Evolutionary conservation across 352 stramenopile species (phyloP).

Genomic region (Phytophthora europaea): DNA sequence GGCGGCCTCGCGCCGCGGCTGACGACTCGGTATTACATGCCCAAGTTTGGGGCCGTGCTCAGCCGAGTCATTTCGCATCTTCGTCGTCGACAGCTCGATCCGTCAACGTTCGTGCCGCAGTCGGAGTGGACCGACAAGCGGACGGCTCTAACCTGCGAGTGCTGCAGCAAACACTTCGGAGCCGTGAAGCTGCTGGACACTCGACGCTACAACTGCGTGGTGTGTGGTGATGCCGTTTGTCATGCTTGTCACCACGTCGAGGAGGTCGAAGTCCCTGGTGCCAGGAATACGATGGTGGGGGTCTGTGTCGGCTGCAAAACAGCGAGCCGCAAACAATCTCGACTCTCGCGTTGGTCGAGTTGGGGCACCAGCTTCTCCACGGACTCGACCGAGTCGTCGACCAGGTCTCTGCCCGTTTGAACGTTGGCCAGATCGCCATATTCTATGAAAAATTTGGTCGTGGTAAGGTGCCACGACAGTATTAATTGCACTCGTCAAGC

Average conservation of each 20-base stretch:
- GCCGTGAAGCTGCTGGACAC: conserved; percentile 37
- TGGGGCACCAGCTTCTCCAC: conserved; percentile 30
- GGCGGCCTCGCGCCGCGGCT: conserved; percentile 44
- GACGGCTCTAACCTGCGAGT: conserved; percentile 43
- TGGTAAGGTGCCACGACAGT: background rate
- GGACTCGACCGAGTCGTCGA: conserved; percentile 30
- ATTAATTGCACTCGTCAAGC: background rate
- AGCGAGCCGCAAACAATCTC: background rate
- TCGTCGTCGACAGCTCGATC: conserved; percentile 38
- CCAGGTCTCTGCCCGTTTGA: conserved; percentile 23
- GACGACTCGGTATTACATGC: conserved; percentile 52
- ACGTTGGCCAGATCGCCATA: background rate
- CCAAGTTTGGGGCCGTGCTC: conserved; percentile 46
- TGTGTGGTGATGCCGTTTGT: conserved; percentile 65
- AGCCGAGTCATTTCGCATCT: conserved; percentile 48
- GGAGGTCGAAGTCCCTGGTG: conserved; percentile 45
- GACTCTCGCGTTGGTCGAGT: conserved; percentile 30
- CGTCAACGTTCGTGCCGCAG: conserved; percentile 39
- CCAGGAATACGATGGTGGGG: conserved; percentile 29
- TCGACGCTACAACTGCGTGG: conserved; percentile 56
- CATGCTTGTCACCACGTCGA: conserved; percentile 47
- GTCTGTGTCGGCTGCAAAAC: conserved; percentile 48
- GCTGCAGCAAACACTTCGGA: conserved; percentile 54
- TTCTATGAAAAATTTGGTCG: conserved; percentile 4
- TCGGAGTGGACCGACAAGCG: conserved; percentile 49